These are phyloP conservation scores for Mycena alexandri DNA, from an alignment of 768 basidiomycete genomes.

Conservation along the genomic window DNA sequence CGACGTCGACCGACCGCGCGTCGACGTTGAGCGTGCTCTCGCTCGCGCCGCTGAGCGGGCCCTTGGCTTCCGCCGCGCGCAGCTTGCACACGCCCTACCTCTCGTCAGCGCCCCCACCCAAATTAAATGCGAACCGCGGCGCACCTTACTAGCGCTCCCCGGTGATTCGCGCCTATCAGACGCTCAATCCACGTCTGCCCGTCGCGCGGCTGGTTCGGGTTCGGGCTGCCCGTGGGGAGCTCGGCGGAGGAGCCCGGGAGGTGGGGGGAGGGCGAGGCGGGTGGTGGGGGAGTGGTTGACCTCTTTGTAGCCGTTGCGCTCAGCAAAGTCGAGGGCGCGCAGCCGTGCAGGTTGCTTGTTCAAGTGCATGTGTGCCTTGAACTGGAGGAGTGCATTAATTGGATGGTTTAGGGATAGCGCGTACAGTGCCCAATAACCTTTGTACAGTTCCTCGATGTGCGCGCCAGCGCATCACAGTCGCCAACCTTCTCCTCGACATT, in stretches of 20 bases:
- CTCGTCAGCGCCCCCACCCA: too few species aligned
- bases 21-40: constrained; percentile 66
- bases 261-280: constrained; percentile 72
- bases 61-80: constrained; percentile 80
- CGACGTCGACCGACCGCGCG: constrained; percentile 45
- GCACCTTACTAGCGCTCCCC: constrained; percentile 78
- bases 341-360: too few species aligned
- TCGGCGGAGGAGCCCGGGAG: too few species aligned
- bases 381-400: too few species aligned
- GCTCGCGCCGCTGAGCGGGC: constrained; percentile 67
- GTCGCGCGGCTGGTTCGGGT: constrained; percentile 89
- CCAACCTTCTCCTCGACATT: too few species aligned
- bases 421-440: too few species aligned
- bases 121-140: too few species aligned
- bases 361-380: too few species aligned
- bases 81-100: constrained; percentile 91
- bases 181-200: constrained; percentile 81
- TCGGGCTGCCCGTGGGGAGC: constrained; percentile 47
- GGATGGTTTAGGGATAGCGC: too few species aligned
- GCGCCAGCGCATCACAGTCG: too few species aligned
- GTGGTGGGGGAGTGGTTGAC: constrained; percentile 96
- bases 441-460: too few species aligned
- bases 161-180: constrained; percentile 75
- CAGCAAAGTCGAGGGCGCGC: constrained; percentile 96
- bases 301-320: constrained; percentile 97